Evolutionary conservation across 345 rosid genomes (phyloP), one percentile per base, ranked within the genome.

Genomic region (Arabidopsis arenosa): DNA sequence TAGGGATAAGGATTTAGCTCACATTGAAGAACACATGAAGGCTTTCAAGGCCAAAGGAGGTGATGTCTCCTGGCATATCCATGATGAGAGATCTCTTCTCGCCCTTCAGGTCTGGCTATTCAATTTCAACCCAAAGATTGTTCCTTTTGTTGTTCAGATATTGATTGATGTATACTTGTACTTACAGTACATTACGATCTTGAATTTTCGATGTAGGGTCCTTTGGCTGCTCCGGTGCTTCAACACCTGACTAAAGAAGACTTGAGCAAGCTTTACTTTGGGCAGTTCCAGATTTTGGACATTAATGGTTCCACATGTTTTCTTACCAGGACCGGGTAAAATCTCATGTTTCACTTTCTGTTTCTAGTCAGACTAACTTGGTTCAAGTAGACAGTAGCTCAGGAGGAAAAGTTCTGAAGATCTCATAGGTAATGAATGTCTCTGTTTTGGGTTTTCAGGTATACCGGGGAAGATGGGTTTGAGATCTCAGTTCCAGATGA

Each of bases 1-100:
- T 79, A 89, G 99, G 78, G 99, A 92, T 70, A 92, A 95, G 88
- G 99, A 95, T 84, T 85, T 95, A 73, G 97, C 99, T 77, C 98
- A 95, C 72, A 90, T 95, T 39, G 98, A 95, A 80, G 89, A 83
- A 79, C 98, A 95, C 53, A 89, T 95, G 97, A 96, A 93, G 81
- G 85, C 94, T 60, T 96, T 91, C 81, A 89, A 86, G 72, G 83
- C 89, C 71, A 93, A 91, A 81, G 98, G 98, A 65, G 97, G 99
- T 18, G 90, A 89, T 86, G 98, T 96, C 76, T 85, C 86, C 0
- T 96, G 99, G 98, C 95, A 93, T 80, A 85, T 96, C 63, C 96
- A 93, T 55, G 99, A 96, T 35, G 99, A 96, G 85, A 86, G 99
- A 85, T 96, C 99, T 75, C 99, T 96, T 72, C 93, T 96, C 0